Evolutionary conservation across 2,329 filamentous ascomycete genomes (phyloP).

Genomic region (Xenosphaeropsis pyriputrescens): DNA sequence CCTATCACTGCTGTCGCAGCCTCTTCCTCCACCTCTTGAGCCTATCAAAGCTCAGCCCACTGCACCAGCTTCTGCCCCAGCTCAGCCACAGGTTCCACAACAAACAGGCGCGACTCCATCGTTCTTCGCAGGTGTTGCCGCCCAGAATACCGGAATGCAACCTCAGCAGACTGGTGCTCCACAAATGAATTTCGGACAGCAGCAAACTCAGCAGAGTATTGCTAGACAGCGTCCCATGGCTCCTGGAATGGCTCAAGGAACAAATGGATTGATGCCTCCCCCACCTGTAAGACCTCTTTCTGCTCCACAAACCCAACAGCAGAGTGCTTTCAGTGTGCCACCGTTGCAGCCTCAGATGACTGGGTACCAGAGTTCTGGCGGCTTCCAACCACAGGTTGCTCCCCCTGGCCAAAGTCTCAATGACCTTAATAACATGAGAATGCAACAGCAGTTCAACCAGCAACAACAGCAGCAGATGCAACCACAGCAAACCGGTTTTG

Average conservation of each 20-base stretch:
- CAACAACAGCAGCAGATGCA: constrained; percentile 32
- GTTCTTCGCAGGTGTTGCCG: constrained; percentile 36
- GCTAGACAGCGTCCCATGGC: constrained; percentile 56
- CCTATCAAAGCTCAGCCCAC: constrained; percentile 27
- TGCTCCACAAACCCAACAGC: constrained; percentile 69
- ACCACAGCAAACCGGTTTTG: constrained; percentile 51
- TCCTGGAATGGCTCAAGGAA: constrained; percentile 44
- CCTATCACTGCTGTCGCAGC: constrained; percentile 32
- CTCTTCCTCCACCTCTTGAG: constrained; percentile 38
- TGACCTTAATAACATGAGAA: constrained; percentile 52
- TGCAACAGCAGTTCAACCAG: constrained; percentile 42
- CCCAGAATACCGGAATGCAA: constrained; percentile 29
- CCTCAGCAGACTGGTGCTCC: constrained; percentile 25
- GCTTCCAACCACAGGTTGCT: constrained; percentile 45
- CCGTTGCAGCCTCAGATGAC: constrained; percentile 78
- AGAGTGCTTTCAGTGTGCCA: constrained; percentile 57
- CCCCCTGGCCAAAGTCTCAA: constrained; percentile 63
- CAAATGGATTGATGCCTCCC: constrained; percentile 54
- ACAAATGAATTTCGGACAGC: constrained; percentile 22
- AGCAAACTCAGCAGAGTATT: constrained; percentile 24
- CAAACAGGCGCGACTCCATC: constrained; percentile 39
- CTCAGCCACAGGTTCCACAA: constrained; percentile 24
- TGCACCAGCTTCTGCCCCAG: constrained; percentile 19
- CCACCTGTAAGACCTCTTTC: constrained; percentile 70
- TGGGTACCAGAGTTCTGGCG: constrained; percentile 31